phyloP scores from a whole-genome alignment of 192 early-diverging fungal species.

The Coemansia reversa region DNA sequence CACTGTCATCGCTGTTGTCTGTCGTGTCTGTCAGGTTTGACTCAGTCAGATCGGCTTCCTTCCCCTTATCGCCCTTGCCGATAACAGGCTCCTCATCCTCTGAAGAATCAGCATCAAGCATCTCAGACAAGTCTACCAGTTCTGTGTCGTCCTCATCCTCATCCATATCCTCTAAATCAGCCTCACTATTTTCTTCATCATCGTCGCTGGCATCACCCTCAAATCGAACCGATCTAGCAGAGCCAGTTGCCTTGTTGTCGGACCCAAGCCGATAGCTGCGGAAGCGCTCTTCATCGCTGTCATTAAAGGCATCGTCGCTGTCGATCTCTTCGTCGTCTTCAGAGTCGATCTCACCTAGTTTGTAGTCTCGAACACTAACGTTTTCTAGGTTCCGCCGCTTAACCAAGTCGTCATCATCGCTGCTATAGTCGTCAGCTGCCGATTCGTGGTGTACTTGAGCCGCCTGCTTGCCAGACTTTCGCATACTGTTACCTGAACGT shows the following conservation, averaged over 20 bases:
- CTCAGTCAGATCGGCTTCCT: not conserved
- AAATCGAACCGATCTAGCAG: constrained; percentile 6
- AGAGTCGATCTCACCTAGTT: constrained; percentile 71
- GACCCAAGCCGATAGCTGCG: constrained; percentile 64
- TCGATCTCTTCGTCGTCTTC: constrained; percentile 96
- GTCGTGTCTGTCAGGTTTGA: not conserved
- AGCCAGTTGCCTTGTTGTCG: constrained; percentile 12
- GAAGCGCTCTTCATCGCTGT: constrained; percentile 80
- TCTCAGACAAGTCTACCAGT: constrained; percentile 63
- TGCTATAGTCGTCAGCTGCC: constrained; percentile 23
- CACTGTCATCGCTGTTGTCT: constrained; percentile 12
- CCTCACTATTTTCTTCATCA: constrained; percentile 23
- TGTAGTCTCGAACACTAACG: constrained; percentile 57
- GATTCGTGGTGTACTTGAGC: not conserved
- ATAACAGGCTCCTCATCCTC: constrained; percentile 15
- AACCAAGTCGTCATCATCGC: constrained; percentile 4
- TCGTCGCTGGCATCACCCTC: constrained; percentile 27
- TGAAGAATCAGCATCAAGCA: constrained; percentile 50
- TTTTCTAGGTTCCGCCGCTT: constrained; percentile 30
- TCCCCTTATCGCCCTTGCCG: constrained; percentile 1
- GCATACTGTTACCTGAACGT: constrained; percentile 6
- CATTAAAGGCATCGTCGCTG: constrained; percentile 88
- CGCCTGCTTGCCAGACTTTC: not conserved
- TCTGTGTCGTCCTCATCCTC: constrained; percentile 53
- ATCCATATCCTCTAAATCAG: constrained; percentile 3